Evolutionary conservation across 148 eudicot species (phyloP).

Genomic region (Salicornia ramosissima): DNA sequence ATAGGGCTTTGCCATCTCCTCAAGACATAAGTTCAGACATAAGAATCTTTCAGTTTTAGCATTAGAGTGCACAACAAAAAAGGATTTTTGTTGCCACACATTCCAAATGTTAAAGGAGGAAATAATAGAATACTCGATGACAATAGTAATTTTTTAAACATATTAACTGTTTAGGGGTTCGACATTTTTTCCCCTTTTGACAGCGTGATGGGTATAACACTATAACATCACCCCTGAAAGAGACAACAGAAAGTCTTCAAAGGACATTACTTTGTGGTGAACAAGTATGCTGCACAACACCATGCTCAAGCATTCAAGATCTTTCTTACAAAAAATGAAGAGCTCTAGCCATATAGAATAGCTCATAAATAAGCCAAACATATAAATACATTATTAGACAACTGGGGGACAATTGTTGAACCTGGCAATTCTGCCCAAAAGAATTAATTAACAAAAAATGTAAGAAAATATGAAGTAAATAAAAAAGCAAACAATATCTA

Average conservation of each 20-base stretch:
- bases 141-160: too few relatives aligned
- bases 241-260: neutral
- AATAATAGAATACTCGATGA: too few relatives aligned
- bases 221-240: neutral
- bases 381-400: constrained; percentile 28
- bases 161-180: neutral
- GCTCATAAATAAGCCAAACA: constrained; percentile 17
- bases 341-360: constrained; percentile 10
- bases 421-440: constrained; percentile 25
- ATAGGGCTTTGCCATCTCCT: too few relatives aligned
- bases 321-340: constrained; percentile 11
- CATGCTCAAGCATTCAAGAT: neutral
- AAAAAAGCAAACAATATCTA: constrained; percentile 4
- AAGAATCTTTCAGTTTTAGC: too few relatives aligned
- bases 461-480: neutral
- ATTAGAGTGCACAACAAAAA: too few relatives aligned
- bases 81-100: too few relatives aligned
- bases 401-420: constrained; percentile 21
- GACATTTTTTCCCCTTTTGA: neutral
- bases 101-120: too few relatives aligned
- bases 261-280: neutral
- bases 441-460: constrained; percentile 17
- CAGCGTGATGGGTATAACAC: neutral
- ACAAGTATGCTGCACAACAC: neutral
- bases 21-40: too few relatives aligned